phyloP scores from a whole-genome alignment of 192 early-diverging fungal genomes.

The Entomortierella lignicola region DNA sequence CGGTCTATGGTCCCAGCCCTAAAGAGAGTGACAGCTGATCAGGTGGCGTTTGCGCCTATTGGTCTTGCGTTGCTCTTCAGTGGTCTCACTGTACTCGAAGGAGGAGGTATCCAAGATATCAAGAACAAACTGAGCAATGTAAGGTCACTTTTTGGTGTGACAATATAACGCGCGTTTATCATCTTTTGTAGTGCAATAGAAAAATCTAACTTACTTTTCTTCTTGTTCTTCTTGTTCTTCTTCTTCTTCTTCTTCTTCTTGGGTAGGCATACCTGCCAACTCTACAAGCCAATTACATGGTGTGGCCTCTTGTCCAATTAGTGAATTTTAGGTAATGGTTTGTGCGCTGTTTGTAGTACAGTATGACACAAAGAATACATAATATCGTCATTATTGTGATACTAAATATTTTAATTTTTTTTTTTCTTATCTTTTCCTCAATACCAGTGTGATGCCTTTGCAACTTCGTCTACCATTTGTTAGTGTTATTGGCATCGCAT shows the following conservation, averaged over 20 bases:
- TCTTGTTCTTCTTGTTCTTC: no score
- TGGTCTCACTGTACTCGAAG: constrained; percentile 73
- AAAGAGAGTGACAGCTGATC: constrained; percentile 63
- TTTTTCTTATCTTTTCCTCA: neutral
- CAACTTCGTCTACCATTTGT: constrained; percentile 76
- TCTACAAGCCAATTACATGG: constrained; percentile 74
- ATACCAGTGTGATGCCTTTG: constrained; percentile 64
- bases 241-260: no score
- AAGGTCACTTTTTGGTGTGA: neutral
- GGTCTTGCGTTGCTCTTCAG: constrained; percentile 75
- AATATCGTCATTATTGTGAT: no score
- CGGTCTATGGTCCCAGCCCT: constrained; percentile 22
- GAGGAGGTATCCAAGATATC: constrained; percentile 58
- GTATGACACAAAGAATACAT: no score
- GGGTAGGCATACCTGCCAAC: constrained; percentile 66
- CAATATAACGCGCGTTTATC: neutral
- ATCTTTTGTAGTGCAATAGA: neutral
- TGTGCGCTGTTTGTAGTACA: no score
- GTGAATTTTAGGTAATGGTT: constrained; percentile 78
- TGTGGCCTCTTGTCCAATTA: constrained; percentile 80
- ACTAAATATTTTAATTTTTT: no score
- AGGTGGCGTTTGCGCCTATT: constrained; percentile 73
- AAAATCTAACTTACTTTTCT: no score
- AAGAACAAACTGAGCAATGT: constrained; percentile 67
- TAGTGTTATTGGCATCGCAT: constrained; percentile 77